A percentile compares a stretch with the other conserved stretches of the same genome.
Conservation (phyloP, 495 filamentous ascomycete species). For the Hypomontagnella monticulosa region DNA sequence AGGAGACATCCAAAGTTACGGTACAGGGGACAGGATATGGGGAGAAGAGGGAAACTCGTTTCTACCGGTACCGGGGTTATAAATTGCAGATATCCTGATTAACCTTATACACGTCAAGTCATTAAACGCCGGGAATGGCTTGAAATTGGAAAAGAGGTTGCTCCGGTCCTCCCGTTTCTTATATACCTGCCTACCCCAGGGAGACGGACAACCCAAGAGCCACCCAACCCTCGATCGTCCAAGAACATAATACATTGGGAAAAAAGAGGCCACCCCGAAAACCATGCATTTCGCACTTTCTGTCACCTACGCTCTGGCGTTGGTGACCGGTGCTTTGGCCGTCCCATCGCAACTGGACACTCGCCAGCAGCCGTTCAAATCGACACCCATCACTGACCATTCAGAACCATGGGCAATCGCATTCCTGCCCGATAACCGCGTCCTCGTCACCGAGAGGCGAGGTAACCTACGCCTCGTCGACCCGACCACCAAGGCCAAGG, state of each 20-base stretch:
- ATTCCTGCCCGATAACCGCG: slow-evolving; percentile 50
- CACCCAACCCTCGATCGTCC: slow-evolving; percentile 41
- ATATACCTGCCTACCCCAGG: slow-evolving; percentile 46
- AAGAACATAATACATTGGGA: slow-evolving; percentile 43
- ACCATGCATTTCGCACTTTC: slow-evolving; percentile 50
- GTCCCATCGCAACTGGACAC: slow-evolving; percentile 44
- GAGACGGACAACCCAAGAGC: slow-evolving; percentile 35
- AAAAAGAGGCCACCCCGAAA: slow-evolving; percentile 42
- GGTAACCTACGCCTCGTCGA: slow-evolving; percentile 49
- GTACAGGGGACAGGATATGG: slow-evolving; percentile 21
- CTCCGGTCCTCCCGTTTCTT: slow-evolving; percentile 43
- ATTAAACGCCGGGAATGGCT: slow-evolving; percentile 44
- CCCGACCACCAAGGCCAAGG: slow-evolving; percentile 46
- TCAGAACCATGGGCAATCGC: slow-evolving; percentile 50
- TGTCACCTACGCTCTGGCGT: slow-evolving; percentile 46
- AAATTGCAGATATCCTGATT: slow-evolving; percentile 37
- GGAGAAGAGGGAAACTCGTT: slow-evolving; percentile 27
- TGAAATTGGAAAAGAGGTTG: slow-evolving; percentile 43
- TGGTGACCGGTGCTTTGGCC: slow-evolving; percentile 47
- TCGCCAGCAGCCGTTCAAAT: slow-evolving; percentile 47
- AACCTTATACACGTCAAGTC: slow-evolving; percentile 37
- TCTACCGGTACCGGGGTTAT: slow-evolving; percentile 30
- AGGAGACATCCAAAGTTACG: slow-evolving; percentile 29
- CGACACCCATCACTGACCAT: slow-evolving; percentile 46
- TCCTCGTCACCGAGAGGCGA: slow-evolving; percentile 50